Base-by-base conservation (phyloP, 345 rosid species). In the Theobroma cacao region DNA sequence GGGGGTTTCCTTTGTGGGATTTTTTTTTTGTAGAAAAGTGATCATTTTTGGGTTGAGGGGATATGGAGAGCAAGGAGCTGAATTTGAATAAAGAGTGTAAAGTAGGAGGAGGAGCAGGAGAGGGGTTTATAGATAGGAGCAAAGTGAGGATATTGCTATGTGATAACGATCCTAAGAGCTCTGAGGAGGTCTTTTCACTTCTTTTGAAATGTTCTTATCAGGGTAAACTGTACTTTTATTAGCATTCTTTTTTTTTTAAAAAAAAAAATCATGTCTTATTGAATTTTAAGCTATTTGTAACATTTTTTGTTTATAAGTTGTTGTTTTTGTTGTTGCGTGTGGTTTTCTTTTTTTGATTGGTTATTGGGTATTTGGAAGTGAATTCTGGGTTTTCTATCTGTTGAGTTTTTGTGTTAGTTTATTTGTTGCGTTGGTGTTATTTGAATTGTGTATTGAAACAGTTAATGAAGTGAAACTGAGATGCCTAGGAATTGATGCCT, bases 131-230 rank as follows among this genome's bases (percentile, higher is more conserved):
- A 81, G 99, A 96, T 58, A 87, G 99, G 87, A 94, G 99, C 87
- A 94, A 89, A 91, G 99, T 96, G 67, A 89, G 99, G 85, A 96
- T 96, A 83, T 86, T 96, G 94, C 85, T 96, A 48, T 96, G 99
- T 60, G 99, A 96, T 81, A 94, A 89, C 74, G 95, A 94, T 83
- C 28, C 89, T 22, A 87, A 85, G 80, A 92, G 98, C 76, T 88
- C 87, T 58, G 90, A 87, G 75, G 99, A 91, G 82, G 97, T 88
- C 76, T 87, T 81, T 75, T 82, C 91, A 24, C 97, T 96, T 77
- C 99, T 96, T 62, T 72, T 90, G 73, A 86, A 90, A 80, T 96
- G 99, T 81, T 92, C 98, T 83, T 96, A 96, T 86, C 99, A 90
- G 78, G 99, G 99, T 94, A 87, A 76, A 38, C 55, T 40, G 38